Evolutionary conservation across 1,139 yeast genomes (phyloP).

Genomic region (Magnusiomyces clavatus): DNA sequence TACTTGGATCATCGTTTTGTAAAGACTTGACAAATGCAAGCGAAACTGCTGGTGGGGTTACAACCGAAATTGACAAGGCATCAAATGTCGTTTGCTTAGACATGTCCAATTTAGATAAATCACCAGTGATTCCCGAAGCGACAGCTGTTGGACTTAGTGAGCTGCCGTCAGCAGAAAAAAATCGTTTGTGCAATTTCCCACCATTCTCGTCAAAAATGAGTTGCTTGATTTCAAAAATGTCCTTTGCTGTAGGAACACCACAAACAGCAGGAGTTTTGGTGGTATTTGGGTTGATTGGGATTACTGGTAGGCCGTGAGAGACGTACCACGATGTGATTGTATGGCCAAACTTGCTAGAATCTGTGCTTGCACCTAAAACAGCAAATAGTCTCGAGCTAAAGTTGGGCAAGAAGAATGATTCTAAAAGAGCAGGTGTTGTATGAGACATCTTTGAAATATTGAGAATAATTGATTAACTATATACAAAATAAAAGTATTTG

Average conservation of each 20-base stretch:
- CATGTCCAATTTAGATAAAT: too few relatives aligned
- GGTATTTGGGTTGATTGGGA: constrained; percentile 47
- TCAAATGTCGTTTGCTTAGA: not conserved
- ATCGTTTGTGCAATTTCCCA: too few relatives aligned
- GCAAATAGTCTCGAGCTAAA: constrained; percentile 40
- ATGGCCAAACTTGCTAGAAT: constrained; percentile 61
- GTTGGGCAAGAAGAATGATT: constrained; percentile 42
- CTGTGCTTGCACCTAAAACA: constrained; percentile 68
- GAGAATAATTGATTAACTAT: too few relatives aligned
- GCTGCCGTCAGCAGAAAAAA: not conserved
- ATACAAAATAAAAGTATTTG: too few relatives aligned
- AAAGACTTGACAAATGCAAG: constrained; percentile 38
- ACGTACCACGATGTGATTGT: constrained; percentile 66
- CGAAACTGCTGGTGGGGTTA: constrained; percentile 67
- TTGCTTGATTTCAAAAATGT: constrained; percentile 22
- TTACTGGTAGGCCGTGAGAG: constrained; percentile 48
- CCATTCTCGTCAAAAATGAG: too few relatives aligned
- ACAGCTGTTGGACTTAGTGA: too few relatives aligned
- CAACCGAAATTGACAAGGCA: constrained; percentile 32
- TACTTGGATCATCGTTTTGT: not conserved
- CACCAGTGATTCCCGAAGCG: too few relatives aligned
- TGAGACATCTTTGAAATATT: too few relatives aligned
- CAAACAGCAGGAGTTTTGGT: constrained; percentile 43
- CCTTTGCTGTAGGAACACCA: constrained; percentile 37
- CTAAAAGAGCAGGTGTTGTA: constrained; percentile 18